Base-by-base conservation (phyloP, 179 eudicot species). In the Pouteria campechiana region DNA sequence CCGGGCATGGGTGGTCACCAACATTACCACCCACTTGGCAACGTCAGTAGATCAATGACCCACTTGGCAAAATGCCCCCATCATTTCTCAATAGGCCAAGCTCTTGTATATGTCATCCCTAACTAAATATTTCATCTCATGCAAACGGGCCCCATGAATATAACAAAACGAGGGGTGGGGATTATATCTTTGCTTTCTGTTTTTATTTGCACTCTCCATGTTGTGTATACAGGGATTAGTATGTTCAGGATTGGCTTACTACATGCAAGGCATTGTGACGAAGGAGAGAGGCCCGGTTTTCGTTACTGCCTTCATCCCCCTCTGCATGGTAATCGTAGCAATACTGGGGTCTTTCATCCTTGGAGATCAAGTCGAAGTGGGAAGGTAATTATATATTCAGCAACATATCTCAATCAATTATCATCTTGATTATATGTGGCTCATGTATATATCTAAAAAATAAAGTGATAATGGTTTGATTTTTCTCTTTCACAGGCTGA, bases 221-320 rank as follows among this genome's bases (percentile, higher is more conserved):
- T n/a, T n/a, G n/a, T 48, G 33, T 14, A 20, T 65, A 55, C 66
- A 87, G 96, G 96, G 96, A 41, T 48, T 84, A 20, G 25, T 87
- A 8, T 67, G 77, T 57, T 87, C 96, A 3, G 94, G 84, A 10
- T 17, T 74, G 3, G 56, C 56, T 4, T 88, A 73, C 44, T 88
- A 58, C 32, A 33, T 80, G 4, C 70, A 75, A 32, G 87, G 81
- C 44, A 39, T 66, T 35, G 32, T 84, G 45, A 77, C 84, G 83
- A 58, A 66, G 54, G 63, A 61, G 14, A 80, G 62, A 57, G 97
- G 97, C 1, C 97, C 97, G 2, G 97, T 88, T 56, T 88, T 88
- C 32, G 87, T 78, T 4, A 75, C 97, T 0, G 58, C 94, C 15
- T 88, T 83, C 20, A 83, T 32, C 44, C 97, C 97, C 20, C 44